Base-by-base conservation (phyloP, 768 basidiomycete species). In the Macrolepiota albuminosa region DNA sequence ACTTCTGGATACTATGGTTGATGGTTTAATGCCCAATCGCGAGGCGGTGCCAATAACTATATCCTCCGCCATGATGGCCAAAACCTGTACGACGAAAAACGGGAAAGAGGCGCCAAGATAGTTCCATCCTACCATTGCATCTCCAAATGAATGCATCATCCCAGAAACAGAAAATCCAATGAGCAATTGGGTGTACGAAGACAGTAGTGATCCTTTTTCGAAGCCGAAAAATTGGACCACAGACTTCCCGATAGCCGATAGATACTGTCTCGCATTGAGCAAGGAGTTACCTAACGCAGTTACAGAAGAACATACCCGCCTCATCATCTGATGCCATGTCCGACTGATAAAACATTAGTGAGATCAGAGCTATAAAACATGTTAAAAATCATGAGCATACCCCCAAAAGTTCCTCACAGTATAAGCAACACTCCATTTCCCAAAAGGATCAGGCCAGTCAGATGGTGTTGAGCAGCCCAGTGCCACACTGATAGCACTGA, bases 341-440 rank as follows among this genome's bases (percentile, higher is more conserved):
- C 64, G 64, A 24, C 72, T 72, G 9, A 3, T n/a, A 10, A 39
- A 36, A 29, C 40, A 61, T 6, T 1, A 21, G 40, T n/a, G 24
- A 18, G 14, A 46, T 31, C 29, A 46, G 40, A 29, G 37, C 40
- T 49, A 14, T 40, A 8, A 5, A 37, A 58, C 21, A 55, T 40
- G 21, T 29, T 31, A n/a, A 13, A 36, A 14, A 31, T 24, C 34
- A 33, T 48, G 14, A 16, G 66, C 71, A 45, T 56, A 72, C 72
- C 72, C 68, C 72, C 72, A 72, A 40, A 71, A 63, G 24, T 64
- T 67, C 37, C 72, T 64, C 10, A 74, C 49, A 9, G 71, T 72
- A 60, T 71, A 73, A 1, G 71, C 66, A n/a, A 68, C 64, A 10
- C 59, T 59, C 65, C 63, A 70, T 31, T n/a, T 36, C 16, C 73